Percentiles rank a stretch among this genome's conserved stretches.
Conservation (phyloP, 192 early-diverging fungal species). For the Backusella circina region DNA sequence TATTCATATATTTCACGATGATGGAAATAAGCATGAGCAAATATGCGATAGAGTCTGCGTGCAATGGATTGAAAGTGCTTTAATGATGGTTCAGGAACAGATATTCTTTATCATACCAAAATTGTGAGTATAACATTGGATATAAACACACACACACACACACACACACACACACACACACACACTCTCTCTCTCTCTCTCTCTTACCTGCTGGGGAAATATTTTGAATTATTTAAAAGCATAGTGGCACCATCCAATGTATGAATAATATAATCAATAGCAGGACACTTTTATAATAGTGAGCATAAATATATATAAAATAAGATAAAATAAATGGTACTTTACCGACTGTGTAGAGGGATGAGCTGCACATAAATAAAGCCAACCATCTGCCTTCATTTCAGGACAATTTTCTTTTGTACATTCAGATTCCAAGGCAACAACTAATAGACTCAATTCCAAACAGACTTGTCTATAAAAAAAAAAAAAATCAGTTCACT, state of each 20-base stretch:
- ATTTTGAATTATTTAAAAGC: slow-evolving; percentile 70
- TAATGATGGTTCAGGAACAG: slow-evolving; percentile 63
- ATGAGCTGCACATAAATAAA: slow-evolving; percentile 93
- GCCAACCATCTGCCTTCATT: slow-evolving; percentile 91
- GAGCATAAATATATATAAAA: background rate
- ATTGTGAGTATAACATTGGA: background rate
- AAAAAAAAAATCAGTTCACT: too few relatives aligned
- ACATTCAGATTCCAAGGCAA: slow-evolving; percentile 72
- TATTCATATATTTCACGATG: slow-evolving; percentile 86
- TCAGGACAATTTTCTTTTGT: slow-evolving; percentile 74
- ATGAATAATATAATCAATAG: slow-evolving; percentile 91
- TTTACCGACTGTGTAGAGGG: slow-evolving; percentile 65
- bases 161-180: too few relatives aligned
- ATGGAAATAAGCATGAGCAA: slow-evolving; percentile 93
- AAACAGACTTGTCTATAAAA: slow-evolving; percentile 68
- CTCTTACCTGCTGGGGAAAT: slow-evolving; percentile 69
- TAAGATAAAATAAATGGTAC: background rate
- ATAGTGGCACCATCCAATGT: slow-evolving; percentile 87
- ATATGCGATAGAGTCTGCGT: slow-evolving; percentile 92
- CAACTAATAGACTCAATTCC: slow-evolving; percentile 77
- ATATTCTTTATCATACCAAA: slow-evolving; percentile 34
- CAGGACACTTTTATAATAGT: slow-evolving; percentile 61
- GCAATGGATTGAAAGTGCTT: slow-evolving; percentile 89
- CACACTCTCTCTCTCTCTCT: background rate
- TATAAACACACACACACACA: too few relatives aligned